Conservation (phyloP, 345 rosid genomes). For the Boechera divaricarpa region DNA sequence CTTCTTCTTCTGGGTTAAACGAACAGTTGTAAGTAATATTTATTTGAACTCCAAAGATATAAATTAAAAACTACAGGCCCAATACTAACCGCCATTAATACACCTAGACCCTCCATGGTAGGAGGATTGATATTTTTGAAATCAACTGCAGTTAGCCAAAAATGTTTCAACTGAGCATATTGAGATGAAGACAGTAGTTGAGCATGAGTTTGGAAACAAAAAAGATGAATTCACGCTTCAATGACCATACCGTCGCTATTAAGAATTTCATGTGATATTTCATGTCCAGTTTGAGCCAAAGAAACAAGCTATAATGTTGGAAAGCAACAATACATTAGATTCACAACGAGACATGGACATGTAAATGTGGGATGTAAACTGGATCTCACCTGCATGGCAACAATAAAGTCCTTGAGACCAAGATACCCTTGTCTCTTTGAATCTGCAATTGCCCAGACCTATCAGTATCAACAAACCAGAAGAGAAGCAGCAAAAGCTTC, state of each 20-base stretch:
- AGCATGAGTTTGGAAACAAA: background rate
- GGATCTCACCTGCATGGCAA: conserved; percentile 67
- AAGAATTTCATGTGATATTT: conserved; percentile 60
- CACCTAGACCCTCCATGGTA: conserved; percentile 72
- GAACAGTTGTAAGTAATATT: conserved; percentile 11
- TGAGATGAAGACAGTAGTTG: conserved; percentile 7
- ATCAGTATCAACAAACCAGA: conserved; percentile 44
- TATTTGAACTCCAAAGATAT: background rate
- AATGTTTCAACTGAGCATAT: conserved; percentile 1
- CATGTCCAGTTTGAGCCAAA: conserved; percentile 69
- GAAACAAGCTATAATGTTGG: conserved; percentile 69
- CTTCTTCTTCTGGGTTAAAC: conserved; percentile 60
- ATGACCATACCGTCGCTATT: conserved; percentile 49
- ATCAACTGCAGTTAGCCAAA: conserved; percentile 57
- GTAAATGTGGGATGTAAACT: background rate
- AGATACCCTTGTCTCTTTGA: conserved; percentile 87
- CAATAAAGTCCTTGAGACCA: conserved; percentile 72
- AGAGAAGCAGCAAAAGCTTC: conserved; percentile 10
- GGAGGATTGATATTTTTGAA: conserved; percentile 67
- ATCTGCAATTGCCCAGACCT: conserved; percentile 98
- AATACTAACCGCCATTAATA: conserved; percentile 59
- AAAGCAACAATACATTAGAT: conserved; percentile 36
- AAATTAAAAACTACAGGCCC: background rate
- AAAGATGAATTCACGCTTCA: background rate
- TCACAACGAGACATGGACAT: conserved; percentile 1